Percentiles rank a stretch among this genome's conserved stretches.
Evolutionary conservation across 2,329 filamentous ascomycete species (phyloP).

Genomic region (Fusarium domesticum): DNA sequence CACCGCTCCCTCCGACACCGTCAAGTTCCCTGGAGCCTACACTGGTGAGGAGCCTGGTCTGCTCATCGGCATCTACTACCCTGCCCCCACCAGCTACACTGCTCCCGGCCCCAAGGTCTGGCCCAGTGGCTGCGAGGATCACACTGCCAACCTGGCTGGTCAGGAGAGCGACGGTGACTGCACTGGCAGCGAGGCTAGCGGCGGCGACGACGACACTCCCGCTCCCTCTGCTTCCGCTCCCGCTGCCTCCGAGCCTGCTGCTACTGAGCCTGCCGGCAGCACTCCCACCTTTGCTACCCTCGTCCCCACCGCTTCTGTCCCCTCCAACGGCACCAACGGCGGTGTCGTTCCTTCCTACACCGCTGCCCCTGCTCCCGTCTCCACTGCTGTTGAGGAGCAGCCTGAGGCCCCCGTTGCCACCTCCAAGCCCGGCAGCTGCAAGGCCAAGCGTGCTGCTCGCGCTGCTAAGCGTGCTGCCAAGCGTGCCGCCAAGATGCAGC

Average conservation of each 20-base stretch:
- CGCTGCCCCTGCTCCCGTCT: conserved; percentile 4
- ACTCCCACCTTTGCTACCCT: conserved; percentile 14
- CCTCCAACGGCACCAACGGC: conserved; percentile 7
- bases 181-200: conserved; percentile 29
- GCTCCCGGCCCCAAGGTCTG: conserved; percentile 34
- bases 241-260: conserved; percentile 8
- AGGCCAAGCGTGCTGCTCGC: conserved; percentile 20
- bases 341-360: conserved; percentile 1
- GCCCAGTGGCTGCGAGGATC: conserved; percentile 36
- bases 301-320: conserved; percentile 7
- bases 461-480: conserved; percentile 12
- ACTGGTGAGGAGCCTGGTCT: conserved; percentile 34
- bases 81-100: conserved; percentile 32
- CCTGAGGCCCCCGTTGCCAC: conserved; percentile 7
- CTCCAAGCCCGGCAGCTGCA: conserved; percentile 3
- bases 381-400: conserved; percentile 4
- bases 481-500: conserved; percentile 1
- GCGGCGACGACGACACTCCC: conserved; percentile 26
- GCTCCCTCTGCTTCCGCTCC: conserved; percentile 9
- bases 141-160: conserved; percentile 37
- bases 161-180: conserved; percentile 37
- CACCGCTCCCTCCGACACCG: conserved; percentile 27
- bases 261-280: conserved; percentile 4
- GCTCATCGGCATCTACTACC: conserved; percentile 37
- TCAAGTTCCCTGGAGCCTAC: conserved; percentile 35